phyloP scores from a whole-genome alignment of 2,329 filamentous ascomycete species.

The Fonsecaea pugnacius region DNA sequence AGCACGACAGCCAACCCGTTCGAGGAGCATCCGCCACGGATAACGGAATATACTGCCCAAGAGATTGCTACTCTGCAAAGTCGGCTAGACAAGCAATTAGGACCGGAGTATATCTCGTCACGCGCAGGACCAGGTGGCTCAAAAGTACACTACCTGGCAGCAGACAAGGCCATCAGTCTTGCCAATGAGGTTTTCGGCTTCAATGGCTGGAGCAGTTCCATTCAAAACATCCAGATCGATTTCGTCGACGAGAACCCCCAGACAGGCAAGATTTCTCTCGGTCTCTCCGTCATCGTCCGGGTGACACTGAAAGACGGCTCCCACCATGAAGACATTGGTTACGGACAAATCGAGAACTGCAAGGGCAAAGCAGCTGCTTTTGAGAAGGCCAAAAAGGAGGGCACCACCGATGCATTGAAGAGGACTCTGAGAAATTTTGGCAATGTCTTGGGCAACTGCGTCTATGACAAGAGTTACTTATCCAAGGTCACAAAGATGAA shows the following conservation, averaged over 20 bases:
- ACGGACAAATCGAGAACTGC: conserved; percentile 94
- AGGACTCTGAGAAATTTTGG: conserved; percentile 88
- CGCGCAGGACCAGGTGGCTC: conserved; percentile 80
- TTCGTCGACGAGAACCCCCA: conserved; percentile 84
- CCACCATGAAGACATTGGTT: conserved; percentile 97
- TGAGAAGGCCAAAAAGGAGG: conserved; percentile 98
- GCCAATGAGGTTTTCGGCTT: conserved; percentile 96
- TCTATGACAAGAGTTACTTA: conserved; percentile 96
- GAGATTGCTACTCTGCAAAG: conserved; percentile 87
- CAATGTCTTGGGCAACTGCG: conserved; percentile 95
- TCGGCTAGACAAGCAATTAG: conserved; percentile 87
- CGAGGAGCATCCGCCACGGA: conserved; percentile 67
- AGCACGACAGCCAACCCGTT: conserved; percentile 71
- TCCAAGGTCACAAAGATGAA: conserved; percentile 90
- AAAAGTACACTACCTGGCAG: conserved; percentile 91
- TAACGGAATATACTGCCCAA: conserved; percentile 82
- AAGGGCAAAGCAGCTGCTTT: conserved; percentile 95
- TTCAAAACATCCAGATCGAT: conserved; percentile 92
- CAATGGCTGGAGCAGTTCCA: conserved; percentile 96
- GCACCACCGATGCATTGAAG: conserved; percentile 91
- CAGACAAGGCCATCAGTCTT: conserved; percentile 93
- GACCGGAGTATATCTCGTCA: conserved; percentile 92
- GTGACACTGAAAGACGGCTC: conserved; percentile 91
- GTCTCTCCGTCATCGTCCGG: conserved; percentile 85
- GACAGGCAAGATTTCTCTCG: conserved; percentile 78